Base-by-base conservation (phyloP, 2,329 filamentous ascomycete species). In the Diaporthe longicolla region DNA sequence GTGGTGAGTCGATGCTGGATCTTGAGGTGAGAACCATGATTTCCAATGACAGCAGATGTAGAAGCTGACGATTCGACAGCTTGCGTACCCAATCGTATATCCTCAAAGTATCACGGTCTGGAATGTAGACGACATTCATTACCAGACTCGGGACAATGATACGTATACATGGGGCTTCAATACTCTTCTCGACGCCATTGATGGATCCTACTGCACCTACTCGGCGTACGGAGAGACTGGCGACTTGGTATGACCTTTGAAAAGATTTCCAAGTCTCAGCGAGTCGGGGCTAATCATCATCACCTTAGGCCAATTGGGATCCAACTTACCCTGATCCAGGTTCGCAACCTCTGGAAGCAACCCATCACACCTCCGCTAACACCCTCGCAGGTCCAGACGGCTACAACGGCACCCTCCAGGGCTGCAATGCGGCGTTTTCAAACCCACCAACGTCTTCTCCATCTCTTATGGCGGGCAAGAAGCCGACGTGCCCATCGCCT, bases 381-480 rank as follows among this genome's bases (percentile, higher is more conserved):
- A 32, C 26, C 26, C 26, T 55, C 54, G 17, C 0, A 77, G 78
- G 17, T 32, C 79, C 0, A 85, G 82, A 61, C 37, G 88, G 87
- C 37, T 90, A 88, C 81, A 85, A 86, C 72, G 87, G 86, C 40
- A 74, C 79, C 65, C 80, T n/a, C n/a, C n/a, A n/a, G n/a, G n/a
- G n/a, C n/a, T 83, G 24, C 79, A 80, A 75, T 84, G 80, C 75
- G 81, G 81, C 61, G 77, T 78, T 17, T 82, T 80, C 81, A 83
- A 86, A 77, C 87, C 88, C 1, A 88, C 89, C 15, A 89, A 90
- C 76, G 89, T 90, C 15, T 85, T 90, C 75, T 87, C 85, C 54
- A 87, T 91, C 75, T 89, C 86, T 5, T 90, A 90, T 78, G 88
- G 88, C 68, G 86, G 87, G 50, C 84, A 86, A 55, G 89, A 92